Conservation (phyloP, 2,329 filamentous ascomycete genomes). For the Colletotrichum tropicale region DNA sequence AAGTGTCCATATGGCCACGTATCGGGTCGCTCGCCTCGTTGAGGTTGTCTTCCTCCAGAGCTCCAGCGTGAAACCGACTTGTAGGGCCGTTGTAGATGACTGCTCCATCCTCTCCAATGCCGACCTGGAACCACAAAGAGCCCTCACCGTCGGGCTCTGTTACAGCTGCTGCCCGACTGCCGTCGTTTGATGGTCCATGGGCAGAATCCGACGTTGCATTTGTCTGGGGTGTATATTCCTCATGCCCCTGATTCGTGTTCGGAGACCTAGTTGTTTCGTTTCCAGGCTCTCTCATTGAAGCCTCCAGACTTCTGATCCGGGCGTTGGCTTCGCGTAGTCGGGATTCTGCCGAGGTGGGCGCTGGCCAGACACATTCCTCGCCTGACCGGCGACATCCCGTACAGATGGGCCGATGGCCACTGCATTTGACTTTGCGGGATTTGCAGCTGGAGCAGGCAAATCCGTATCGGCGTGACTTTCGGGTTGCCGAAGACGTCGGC, state of each 20-base stretch:
- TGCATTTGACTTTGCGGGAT: conserved; percentile 18
- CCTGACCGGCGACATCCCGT: conserved; percentile 8
- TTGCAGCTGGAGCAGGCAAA: conserved; percentile 17
- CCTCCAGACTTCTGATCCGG: not conserved
- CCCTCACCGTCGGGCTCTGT: not conserved
- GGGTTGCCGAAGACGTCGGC: not conserved
- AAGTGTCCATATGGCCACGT: not conserved
- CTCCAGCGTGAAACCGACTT: conserved; percentile 24
- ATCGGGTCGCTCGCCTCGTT: not conserved
- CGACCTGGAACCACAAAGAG: conserved; percentile 24
- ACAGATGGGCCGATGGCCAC: conserved; percentile 10
- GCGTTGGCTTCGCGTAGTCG: conserved; percentile 9
- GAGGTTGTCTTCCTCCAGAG: not conserved
- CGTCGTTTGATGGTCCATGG: not conserved
- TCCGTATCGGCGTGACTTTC: conserved; percentile 9
- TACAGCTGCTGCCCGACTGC: not conserved
- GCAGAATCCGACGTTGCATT: not conserved
- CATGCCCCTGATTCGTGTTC: not conserved
- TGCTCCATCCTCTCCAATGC: conserved; percentile 24
- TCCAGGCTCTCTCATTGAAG: not conserved
- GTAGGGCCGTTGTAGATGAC: conserved; percentile 27
- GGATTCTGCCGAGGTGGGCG: not conserved
- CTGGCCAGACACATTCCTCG: conserved; percentile 8
- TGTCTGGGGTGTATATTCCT: not conserved
- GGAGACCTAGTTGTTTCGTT: not conserved